A percentile compares a stretch with the other conserved stretches of the same genome.
phyloP scores from a whole-genome alignment of 2,329 filamentous ascomycete genomes.

The Fusarium domesticum region DNA sequence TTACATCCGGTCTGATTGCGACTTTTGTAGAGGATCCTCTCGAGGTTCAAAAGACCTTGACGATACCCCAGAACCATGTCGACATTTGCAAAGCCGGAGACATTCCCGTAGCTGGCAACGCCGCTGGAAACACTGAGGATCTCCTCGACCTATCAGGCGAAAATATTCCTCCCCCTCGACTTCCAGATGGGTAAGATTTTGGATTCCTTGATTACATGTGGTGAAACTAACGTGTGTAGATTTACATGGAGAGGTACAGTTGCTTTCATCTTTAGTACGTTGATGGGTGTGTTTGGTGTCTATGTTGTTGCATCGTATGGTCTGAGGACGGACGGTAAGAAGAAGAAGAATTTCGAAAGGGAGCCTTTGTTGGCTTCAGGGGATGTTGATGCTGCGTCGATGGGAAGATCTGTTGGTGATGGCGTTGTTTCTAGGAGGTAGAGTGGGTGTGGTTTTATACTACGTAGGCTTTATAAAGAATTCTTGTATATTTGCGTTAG shows the following conservation, averaged over 20 bases:
- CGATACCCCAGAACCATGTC: conserved; percentile 58
- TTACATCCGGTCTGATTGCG: conserved; percentile 62
- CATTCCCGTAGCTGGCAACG: conserved; percentile 62
- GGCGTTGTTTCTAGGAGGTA: conserved; percentile 4
- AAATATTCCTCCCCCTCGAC: conserved; percentile 49
- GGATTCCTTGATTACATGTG: not conserved
- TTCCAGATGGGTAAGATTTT: conserved; percentile 59
- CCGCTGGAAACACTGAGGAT: conserved; percentile 66
- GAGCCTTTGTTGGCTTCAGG: conserved; percentile 22
- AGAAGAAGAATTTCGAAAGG: conserved; percentile 19
- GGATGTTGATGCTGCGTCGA: conserved; percentile 1
- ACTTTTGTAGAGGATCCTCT: conserved; percentile 62
- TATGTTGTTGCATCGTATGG: conserved; percentile 66
- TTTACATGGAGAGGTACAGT: conserved; percentile 71
- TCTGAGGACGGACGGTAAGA: conserved; percentile 14
- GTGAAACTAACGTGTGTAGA: conserved; percentile 27
- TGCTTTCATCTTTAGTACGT: conserved; percentile 68
- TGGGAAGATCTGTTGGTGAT: conserved; percentile 1
- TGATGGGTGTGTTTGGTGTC: conserved; percentile 68
- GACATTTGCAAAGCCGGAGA: conserved; percentile 54
- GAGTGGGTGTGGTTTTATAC: not conserved
- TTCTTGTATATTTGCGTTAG: not conserved
- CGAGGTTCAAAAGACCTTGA: conserved; percentile 57
- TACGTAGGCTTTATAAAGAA: not conserved
- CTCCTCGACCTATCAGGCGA: conserved; percentile 62